A percentile compares a stretch with the other conserved stretches of the same genome.
phyloP scores from a whole-genome alignment of 345 rosid species.

The Hypericum perforatum region DNA sequence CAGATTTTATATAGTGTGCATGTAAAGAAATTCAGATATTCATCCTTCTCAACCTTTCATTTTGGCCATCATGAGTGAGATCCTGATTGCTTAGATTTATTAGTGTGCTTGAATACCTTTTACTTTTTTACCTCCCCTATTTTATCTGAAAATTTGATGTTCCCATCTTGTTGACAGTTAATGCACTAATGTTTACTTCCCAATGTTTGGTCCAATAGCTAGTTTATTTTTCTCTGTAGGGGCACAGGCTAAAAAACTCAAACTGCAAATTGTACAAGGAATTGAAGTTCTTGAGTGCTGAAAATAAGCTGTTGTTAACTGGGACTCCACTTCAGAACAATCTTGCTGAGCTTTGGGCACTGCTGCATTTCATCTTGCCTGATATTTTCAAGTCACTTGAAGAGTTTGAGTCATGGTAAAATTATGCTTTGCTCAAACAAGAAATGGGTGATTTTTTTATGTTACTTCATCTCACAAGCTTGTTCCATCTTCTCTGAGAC shows the following conservation, averaged over 20 bases:
- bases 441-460: no score
- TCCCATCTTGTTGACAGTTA: no score
- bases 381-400: constrained; percentile 87
- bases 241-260: constrained; percentile 87
- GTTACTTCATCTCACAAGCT: no score
- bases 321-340: constrained; percentile 98
- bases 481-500: no score
- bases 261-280: constrained; percentile 72
- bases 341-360: constrained; percentile 94
- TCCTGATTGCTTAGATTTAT: no score
- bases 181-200: no score
- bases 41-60: not conserved
- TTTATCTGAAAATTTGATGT: no score
- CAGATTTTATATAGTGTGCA: not conserved
- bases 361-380: constrained; percentile 85
- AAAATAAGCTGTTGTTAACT: constrained; percentile 79
- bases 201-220: not conserved
- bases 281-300: constrained; percentile 40
- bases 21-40: constrained; percentile 1
- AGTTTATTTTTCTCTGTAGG: constrained; percentile 32
- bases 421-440: constrained; percentile 2
- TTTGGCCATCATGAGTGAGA: no score
- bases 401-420: constrained; percentile 91
- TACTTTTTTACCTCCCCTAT: no score
- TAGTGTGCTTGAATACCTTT: no score